These are phyloP conservation scores for Paraconiothyrium sp. DNA, from an alignment of 2,329 filamentous ascomycete genomes.

Conservation along the genomic window DNA sequence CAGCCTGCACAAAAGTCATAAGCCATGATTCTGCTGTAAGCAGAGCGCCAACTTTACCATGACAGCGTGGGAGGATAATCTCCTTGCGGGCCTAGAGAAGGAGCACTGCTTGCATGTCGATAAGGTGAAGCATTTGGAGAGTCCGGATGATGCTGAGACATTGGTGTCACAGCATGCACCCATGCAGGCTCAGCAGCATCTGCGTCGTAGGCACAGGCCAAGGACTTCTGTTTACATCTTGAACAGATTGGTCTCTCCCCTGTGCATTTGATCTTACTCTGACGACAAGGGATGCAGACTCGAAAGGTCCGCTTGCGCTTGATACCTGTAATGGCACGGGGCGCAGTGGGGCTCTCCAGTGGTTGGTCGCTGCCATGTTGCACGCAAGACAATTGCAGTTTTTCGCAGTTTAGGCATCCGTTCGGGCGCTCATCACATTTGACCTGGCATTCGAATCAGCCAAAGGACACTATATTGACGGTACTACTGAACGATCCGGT, in stretches of 20 bases:
- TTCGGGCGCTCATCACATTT: constrained; percentile 45
- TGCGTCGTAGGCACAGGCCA: constrained; percentile 39
- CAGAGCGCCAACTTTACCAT: constrained; percentile 25
- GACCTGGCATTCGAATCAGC: constrained; percentile 25
- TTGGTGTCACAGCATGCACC: constrained; percentile 39
- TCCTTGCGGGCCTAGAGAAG: constrained; percentile 22
- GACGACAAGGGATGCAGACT: constrained; percentile 42
- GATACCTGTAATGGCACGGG: constrained; percentile 36
- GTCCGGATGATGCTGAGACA: constrained; percentile 21
- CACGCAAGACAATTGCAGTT: constrained; percentile 40
- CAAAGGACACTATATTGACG: background rate
- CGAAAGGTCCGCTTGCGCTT: constrained; percentile 45
- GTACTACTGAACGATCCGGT: background rate
- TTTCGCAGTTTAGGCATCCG: constrained; percentile 43
- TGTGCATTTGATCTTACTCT: constrained; percentile 45
- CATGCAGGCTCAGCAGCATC: constrained; percentile 43
- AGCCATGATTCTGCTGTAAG: background rate
- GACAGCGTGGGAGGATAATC: constrained; percentile 34
- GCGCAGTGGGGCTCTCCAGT: constrained; percentile 26
- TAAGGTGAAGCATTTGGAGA: constrained; percentile 28
- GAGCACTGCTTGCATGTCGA: constrained; percentile 22
- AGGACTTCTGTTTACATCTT: constrained; percentile 37
- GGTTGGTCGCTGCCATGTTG: constrained; percentile 31
- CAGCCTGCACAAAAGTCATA: constrained; percentile 25
- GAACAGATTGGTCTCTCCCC: constrained; percentile 42